Evolutionary conservation across 148 eudicot species (phyloP).

Genomic region (Rhododendron ovatum): DNA sequence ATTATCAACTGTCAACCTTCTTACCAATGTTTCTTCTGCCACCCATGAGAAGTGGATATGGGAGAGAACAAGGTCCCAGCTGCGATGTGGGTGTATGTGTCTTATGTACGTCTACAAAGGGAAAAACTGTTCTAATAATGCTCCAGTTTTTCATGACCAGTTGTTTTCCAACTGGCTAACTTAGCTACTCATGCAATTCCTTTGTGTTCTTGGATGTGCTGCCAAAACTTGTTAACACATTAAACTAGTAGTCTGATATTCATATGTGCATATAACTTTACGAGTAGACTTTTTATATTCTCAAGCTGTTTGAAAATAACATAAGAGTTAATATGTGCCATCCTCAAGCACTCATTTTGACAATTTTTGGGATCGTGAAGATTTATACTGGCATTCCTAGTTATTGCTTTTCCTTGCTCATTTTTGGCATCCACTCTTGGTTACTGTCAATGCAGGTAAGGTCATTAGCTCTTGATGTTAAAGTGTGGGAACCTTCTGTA

Average conservation of each 20-base stretch:
- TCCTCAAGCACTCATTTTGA: background rate
- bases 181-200: background rate
- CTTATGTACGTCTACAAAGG: background rate
- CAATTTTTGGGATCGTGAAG: background rate
- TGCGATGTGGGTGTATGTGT: background rate
- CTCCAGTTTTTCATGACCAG: background rate
- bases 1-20: background rate
- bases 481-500: slow-evolving; percentile 97
- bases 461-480: slow-evolving; percentile 85
- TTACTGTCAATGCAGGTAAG: slow-evolving; percentile 58
- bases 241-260: background rate
- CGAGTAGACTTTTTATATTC: background rate
- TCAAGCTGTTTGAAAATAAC: background rate
- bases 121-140: background rate
- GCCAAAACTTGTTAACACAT: background rate
- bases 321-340: background rate
- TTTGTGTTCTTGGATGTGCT: background rate
- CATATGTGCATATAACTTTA: background rate
- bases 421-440: background rate
- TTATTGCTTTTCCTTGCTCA: background rate
- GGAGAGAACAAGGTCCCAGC: background rate
- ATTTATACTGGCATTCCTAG: background rate
- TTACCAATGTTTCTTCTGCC: slow-evolving; percentile 1
- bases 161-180: background rate
- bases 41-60: background rate